A percentile compares a stretch with the other conserved stretches of the same genome.
Evolutionary conservation across 345 rosid species (phyloP).

Genomic region (Adansonia digitata): DNA sequence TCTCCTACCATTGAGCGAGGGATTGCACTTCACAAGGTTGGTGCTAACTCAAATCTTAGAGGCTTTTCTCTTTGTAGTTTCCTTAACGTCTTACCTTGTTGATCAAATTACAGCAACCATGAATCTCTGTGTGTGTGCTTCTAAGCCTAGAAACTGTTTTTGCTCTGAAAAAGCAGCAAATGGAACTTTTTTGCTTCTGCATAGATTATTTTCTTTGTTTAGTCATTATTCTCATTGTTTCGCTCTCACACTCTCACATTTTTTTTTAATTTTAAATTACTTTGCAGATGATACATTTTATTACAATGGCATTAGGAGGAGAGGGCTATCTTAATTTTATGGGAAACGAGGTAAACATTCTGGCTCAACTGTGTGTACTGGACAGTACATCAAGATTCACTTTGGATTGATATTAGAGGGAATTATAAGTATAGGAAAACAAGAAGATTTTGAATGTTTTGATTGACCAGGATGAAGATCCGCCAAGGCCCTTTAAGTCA

Average conservation of each 20-base stretch:
- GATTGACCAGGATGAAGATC: background rate
- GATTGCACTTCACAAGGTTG: conserved; percentile 71
- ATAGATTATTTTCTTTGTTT: background rate
- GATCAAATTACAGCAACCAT: background rate
- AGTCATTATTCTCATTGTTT: conserved; percentile 6
- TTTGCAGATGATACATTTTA: conserved; percentile 70
- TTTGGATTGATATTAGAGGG: background rate
- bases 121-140: background rate
- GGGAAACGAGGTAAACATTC: conserved; percentile 69
- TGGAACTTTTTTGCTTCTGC: background rate
- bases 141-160: background rate
- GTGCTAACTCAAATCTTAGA: background rate
- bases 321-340: conserved; percentile 82
- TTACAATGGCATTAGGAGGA: conserved; percentile 78
- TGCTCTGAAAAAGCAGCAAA: background rate
- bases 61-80: background rate
- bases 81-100: background rate
- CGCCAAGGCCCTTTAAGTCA: background rate
- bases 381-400: background rate
- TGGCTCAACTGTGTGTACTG: background rate
- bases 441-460: background rate
- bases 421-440: background rate
- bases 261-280: background rate
- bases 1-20: conserved; percentile 59
- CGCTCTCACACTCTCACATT: background rate